Conservation (phyloP, 495 filamentous ascomycete genomes). For the Chlorociboria aeruginascens region DNA sequence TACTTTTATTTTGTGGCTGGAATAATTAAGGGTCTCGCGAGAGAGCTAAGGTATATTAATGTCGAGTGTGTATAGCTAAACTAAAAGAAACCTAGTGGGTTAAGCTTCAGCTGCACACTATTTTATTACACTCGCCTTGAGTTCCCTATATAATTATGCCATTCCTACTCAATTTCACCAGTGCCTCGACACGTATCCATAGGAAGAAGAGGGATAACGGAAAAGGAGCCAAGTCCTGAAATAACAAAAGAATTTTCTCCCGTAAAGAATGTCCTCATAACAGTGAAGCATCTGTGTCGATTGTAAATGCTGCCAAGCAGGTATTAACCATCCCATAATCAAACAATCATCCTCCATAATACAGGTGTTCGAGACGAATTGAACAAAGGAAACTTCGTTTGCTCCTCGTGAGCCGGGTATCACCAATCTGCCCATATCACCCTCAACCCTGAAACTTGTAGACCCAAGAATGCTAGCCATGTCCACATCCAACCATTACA, state of each 20-base stretch:
- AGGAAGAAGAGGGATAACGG: not conserved
- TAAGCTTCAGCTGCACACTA: too few species aligned
- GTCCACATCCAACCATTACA: conserved; percentile 8
- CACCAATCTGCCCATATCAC: conserved; percentile 1
- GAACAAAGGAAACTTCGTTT: too few species aligned
- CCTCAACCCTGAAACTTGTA: conserved; percentile 4
- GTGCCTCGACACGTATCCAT: too few species aligned
- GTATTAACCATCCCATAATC: conserved; percentile 9
- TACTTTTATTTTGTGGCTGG: too few species aligned
- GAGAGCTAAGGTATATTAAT: too few species aligned
- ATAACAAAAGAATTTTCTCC: conserved; percentile 13
- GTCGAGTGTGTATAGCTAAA: too few species aligned
- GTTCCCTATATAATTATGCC: too few species aligned
- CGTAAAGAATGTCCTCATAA: conserved; percentile 1
- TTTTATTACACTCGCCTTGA: too few species aligned
- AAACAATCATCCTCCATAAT: not conserved
- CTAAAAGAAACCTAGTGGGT: too few species aligned
- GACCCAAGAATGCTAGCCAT: conserved; percentile 11
- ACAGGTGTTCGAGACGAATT: not conserved
- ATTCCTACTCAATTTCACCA: too few species aligned
- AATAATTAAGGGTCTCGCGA: too few species aligned
- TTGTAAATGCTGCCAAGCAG: conserved; percentile 16
- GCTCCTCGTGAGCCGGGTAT: conserved; percentile 15
- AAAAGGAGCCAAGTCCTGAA: not conserved
- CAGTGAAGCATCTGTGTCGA: conserved; percentile 6